Base-by-base conservation (phyloP, 176 grass and related monocot genomes). In the Phyllostachys edulis region DNA sequence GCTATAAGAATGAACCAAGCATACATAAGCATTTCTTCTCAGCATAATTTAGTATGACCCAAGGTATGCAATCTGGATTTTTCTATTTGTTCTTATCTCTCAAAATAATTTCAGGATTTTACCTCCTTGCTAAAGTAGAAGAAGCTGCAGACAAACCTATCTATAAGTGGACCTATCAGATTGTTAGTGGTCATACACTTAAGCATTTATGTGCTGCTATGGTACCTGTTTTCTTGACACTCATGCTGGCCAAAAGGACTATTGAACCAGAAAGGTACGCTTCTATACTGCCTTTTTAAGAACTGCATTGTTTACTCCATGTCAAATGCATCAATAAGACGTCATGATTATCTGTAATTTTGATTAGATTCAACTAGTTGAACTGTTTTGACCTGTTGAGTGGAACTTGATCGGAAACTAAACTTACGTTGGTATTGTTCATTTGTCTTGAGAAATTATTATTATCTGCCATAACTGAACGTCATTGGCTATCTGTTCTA, bases 201-300 rank as follows among this genome's bases (percentile, higher is more conserved):
- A 95, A 98, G 83, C 96, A 98, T 91, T 52, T 98, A 23, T 93
- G 65, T 89, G 96, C 96, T 51, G 91, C 96, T 6, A 93, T 95
- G 93, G 96, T 98, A 73, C 96, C 96, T 68, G 87, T 95, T 80
- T 98, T 91, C 81, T 86, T 98, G 88, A 86, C 89, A 6, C 87
- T 98, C 7, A 98, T 98, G 92, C 89, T 98, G 57, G 92, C 92
- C 18, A 98, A 98, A 68, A 91, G 95, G 87, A 91, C 87, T 10
- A 79, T 90, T 51, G 92, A 98, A 61, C 87, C 89, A 47, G 95
- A 97, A 9, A 92, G 89, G 95, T 97, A 76, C 24, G 5, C 34
- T 63, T 61, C 63, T 86, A 23, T 32, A 67, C 75, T 51, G 21
- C 34, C 15, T 18, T 46, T 10, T 62, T 40, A 41, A 71, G 41